Evolutionary conservation across 257 asterid species (phyloP), one percentile per base, ranked within the genome.

Genomic region (Solanum rostratum): DNA sequence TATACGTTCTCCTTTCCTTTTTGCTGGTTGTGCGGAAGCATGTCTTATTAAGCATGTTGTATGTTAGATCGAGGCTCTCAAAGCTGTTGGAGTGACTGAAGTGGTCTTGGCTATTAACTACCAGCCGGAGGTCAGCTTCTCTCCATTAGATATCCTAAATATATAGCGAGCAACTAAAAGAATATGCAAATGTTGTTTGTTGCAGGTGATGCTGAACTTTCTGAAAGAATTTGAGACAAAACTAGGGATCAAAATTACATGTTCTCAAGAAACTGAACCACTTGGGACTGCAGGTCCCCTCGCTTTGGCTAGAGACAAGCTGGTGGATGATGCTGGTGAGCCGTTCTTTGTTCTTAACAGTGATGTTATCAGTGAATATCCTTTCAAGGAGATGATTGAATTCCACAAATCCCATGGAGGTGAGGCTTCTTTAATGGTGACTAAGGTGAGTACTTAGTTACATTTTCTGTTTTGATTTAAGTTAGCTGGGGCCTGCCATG

Each of bases 201-300:
- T 10, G 19, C 55, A 71, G 80, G 95, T 92, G 81, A 96, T 96
- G 99, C 91, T 96, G 89, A 93, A 94, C 91, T 96, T 96, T 91
- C 87, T 94, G 89, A 94, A 94, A 92, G 99, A 94, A 33, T 96
- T 94, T 81, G 98, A 94, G 91, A 80, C 92, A n/a, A 96, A 93
- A 91, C 95, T 94, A 57, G 98, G 90, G 87, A 94, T 96, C 79
- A 95, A 92, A 91, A 96, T 96, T 74, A 91, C 95, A 18, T 96
- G 99, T 90, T 96, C 99, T 4, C 98, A 93, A 87, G 99, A 96
- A 92, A 96, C 97, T 43, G 98, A 96, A 88, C 99, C 99, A 9
- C 98, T 96, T 60, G 98, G 99, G 84, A 96, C 98, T 60, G 99
- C 99, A 46, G 98, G 99, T 65, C 99, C 99, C 84, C 97, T 96